phyloP scores from a whole-genome alignment of 768 basidiomycete species.

The Scleroderma citrinum region DNA sequence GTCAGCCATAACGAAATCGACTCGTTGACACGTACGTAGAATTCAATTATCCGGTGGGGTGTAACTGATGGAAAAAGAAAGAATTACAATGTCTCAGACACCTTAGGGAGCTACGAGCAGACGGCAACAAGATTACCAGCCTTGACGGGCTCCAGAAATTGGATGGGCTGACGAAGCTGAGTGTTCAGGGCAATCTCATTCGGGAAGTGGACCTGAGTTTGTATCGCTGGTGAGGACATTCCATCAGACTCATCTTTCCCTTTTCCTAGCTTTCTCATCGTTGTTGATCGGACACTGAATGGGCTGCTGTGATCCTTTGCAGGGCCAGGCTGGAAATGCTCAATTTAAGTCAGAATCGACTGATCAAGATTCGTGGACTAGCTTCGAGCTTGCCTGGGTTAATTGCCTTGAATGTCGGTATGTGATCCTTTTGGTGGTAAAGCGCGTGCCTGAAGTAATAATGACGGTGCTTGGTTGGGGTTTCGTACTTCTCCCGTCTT shows the following conservation, averaged over 20 bases:
- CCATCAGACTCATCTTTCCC: conserved; percentile 4
- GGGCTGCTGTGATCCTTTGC: conserved; percentile 7
- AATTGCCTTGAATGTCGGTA: conserved; percentile 78
- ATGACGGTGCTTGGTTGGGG: conserved; percentile 4
- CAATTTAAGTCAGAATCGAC: conserved; percentile 71
- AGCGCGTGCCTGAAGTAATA: conserved; percentile 11
- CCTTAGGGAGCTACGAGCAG: conserved; percentile 85
- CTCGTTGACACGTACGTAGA: conserved; percentile 71
- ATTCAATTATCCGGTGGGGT: background rate
- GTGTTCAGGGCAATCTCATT: conserved; percentile 71
- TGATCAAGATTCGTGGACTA: conserved; percentile 55
- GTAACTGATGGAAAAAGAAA: conserved; percentile 26
- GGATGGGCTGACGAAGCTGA: conserved; percentile 79
- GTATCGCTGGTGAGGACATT: conserved; percentile 55
- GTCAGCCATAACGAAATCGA: conserved; percentile 88
- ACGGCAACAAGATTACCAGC: conserved; percentile 72
- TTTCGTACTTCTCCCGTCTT: background rate
- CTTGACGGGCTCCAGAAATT: conserved; percentile 74
- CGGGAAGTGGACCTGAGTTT: conserved; percentile 50
- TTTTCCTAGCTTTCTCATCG: background rate
- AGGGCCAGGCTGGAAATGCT: conserved; percentile 72
- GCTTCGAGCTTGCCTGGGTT: conserved; percentile 51
- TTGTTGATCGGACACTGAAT: conserved; percentile 5
- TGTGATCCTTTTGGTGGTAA: conserved; percentile 29
- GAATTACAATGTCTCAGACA: conserved; percentile 82